Percentiles rank a stretch among this genome's conserved stretches.
These are phyloP conservation scores for Thraustochytrium sp. DNA, from an alignment of 352 stramenopile genomes.

Conservation along the genomic window DNA sequence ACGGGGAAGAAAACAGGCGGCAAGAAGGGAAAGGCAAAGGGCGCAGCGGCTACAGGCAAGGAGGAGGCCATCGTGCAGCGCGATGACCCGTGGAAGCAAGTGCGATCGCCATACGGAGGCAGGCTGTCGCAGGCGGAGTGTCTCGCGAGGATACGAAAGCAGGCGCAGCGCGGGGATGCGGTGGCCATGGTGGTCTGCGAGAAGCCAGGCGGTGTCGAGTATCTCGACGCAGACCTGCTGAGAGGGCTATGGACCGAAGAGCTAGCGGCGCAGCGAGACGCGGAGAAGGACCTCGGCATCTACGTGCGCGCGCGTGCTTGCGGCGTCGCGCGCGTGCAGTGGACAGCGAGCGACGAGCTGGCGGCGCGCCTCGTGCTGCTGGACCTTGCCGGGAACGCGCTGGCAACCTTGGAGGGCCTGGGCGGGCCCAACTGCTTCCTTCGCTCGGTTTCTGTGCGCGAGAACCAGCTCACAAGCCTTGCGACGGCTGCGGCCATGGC, in stretches of 20 bases:
- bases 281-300: background rate
- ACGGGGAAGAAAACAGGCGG: background rate
- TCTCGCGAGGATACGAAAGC: background rate
- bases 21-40: background rate
- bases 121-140: conserved; percentile 22
- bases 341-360: background rate
- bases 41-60: background rate
- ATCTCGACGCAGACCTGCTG: background rate
- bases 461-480: background rate
- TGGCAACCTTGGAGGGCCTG: background rate
- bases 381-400: background rate
- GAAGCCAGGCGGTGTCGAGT: no score
- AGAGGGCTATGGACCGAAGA: background rate
- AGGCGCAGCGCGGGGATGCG: background rate
- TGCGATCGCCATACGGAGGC: conserved; percentile 24
- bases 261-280: background rate
- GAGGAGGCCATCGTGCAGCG: background rate
- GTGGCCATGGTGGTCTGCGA: background rate
- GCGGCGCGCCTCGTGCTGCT: background rate
- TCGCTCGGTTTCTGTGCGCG: background rate
- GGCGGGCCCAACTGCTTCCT: background rate
- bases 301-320: background rate
- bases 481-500: background rate
- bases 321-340: background rate
- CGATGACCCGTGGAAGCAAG: background rate